These are phyloP conservation scores for Schwanniomyces occidentalis DNA, from an alignment of 805 yeast genomes.

Conservation along the genomic window DNA sequence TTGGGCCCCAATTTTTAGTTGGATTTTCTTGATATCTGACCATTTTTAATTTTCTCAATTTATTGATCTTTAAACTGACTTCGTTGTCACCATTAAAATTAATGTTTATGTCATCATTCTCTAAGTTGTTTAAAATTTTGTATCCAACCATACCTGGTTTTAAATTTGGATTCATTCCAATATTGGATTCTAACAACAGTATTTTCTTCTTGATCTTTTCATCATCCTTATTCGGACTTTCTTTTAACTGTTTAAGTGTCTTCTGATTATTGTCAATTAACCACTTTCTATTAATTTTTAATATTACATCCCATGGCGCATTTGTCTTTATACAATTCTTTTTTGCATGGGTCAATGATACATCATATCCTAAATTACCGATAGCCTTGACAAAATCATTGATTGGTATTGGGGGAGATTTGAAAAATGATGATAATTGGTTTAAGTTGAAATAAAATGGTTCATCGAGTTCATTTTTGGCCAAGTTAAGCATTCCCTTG, in stretches of 20 bases:
- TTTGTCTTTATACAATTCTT: slow-evolving; percentile 85
- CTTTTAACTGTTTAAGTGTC: slow-evolving; percentile 19
- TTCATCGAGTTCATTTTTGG: slow-evolving; percentile 59
- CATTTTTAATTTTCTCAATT: slow-evolving; percentile 71
- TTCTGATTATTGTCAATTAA: slow-evolving; percentile 29
- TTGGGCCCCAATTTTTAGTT: slow-evolving; percentile 96
- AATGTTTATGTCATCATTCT: slow-evolving; percentile 29
- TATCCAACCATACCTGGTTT: slow-evolving; percentile 47
- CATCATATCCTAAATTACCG: slow-evolving; percentile 78
- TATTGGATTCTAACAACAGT: slow-evolving; percentile 24
- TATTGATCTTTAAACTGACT: slow-evolving; percentile 56
- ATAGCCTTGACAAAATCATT: slow-evolving; percentile 72
- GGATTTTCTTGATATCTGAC: slow-evolving; percentile 93
- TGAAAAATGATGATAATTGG: slow-evolving; percentile 69
- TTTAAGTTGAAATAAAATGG: slow-evolving; percentile 88
- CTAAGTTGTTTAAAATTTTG: slow-evolving; percentile 50
- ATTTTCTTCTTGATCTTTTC: slow-evolving; percentile 15
- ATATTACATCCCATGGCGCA: slow-evolving; percentile 80
- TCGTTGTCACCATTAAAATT: slow-evolving; percentile 59
- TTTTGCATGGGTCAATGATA: slow-evolving; percentile 86
- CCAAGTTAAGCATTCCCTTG: slow-evolving; percentile 89
- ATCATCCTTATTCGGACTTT: slow-evolving; percentile 12
- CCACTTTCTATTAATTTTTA: slow-evolving; percentile 74
- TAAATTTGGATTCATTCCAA: slow-evolving; percentile 45
- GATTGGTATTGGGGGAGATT: slow-evolving; percentile 81